phyloP scores from a whole-genome alignment of 2,329 filamentous ascomycete genomes.

The Aurifilum marmelostoma region DNA sequence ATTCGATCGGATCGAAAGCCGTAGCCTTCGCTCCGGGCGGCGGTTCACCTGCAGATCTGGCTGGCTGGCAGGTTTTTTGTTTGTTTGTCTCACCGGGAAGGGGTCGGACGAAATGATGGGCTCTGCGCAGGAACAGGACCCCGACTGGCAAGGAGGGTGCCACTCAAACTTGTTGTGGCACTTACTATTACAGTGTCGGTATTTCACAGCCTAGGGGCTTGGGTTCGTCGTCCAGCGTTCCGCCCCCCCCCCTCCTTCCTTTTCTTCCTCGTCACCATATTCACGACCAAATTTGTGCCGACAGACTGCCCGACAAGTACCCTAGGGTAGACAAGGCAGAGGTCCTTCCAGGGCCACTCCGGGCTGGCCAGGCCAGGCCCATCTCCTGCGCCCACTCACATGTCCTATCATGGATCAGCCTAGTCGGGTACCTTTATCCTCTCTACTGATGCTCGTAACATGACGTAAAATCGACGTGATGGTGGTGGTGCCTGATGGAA shows the following conservation, averaged over 20 bases:
- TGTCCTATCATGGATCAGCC: background rate
- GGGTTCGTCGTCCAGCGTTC: background rate
- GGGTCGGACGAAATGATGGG: background rate
- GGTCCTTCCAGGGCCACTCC: background rate
- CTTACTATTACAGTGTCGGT: background rate
- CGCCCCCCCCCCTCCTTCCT: too few relatives aligned
- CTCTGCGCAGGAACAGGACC: slow-evolving; percentile 3
- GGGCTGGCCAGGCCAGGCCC: background rate
- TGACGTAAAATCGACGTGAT: slow-evolving; percentile 3
- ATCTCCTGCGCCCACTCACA: background rate
- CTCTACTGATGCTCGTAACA: background rate
- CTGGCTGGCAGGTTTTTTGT: background rate
- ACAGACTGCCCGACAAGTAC: background rate
- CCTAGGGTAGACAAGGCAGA: background rate
- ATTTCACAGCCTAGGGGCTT: background rate
- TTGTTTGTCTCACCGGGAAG: background rate
- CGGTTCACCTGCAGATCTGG: background rate
- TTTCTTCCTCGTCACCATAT: background rate
- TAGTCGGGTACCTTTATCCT: background rate
- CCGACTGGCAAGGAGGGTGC: background rate
- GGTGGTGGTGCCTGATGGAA: background rate
- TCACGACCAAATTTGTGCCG: background rate
- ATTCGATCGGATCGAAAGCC: background rate
- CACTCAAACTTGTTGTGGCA: background rate
- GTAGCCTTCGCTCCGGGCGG: background rate